These are phyloP conservation scores for Suhomyces wounanorum DNA, from an alignment of 1,139 yeast genomes.

Conservation along the genomic window DNA sequence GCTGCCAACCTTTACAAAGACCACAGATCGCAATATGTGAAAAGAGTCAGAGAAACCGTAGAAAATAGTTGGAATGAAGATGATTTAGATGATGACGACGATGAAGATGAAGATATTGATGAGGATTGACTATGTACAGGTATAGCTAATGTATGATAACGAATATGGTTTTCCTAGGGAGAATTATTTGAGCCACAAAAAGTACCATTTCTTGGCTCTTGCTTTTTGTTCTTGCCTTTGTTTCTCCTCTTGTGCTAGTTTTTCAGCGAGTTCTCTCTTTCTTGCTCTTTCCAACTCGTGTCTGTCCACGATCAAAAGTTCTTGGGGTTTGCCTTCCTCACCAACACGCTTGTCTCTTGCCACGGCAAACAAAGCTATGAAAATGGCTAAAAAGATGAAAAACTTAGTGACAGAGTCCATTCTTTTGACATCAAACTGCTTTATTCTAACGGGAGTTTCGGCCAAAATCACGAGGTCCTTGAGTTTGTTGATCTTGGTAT, in stretches of 20 bases:
- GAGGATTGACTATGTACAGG: conserved; percentile 14
- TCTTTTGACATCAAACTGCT: conserved; percentile 51
- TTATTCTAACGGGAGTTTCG: conserved; percentile 46
- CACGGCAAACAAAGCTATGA: conserved; percentile 46
- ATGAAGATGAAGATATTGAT: conserved; percentile 50
- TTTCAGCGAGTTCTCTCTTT: conserved; percentile 14
- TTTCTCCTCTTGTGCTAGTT: conserved; percentile 21
- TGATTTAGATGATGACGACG: conserved; percentile 53
- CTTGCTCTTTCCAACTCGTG: conserved; percentile 33
- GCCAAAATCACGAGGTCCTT: conserved; percentile 47
- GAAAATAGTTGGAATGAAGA: conserved; percentile 83
- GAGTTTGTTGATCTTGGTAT: conserved; percentile 29
- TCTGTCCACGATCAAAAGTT: conserved; percentile 39
- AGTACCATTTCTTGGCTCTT: conserved; percentile 40
- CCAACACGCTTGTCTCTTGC: conserved; percentile 54
- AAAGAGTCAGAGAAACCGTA: conserved; percentile 90
- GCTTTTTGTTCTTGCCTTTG: conserved; percentile 4
- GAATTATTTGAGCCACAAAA: conserved; percentile 39
- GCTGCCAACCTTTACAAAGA: conserved; percentile 96
- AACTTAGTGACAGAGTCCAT: conserved; percentile 59
- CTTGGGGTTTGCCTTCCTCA: conserved; percentile 49
- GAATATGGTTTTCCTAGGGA: not conserved
- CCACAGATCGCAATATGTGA: conserved; percentile 88
- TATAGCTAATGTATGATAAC: conserved; percentile 6
- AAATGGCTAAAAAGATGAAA: conserved; percentile 48